These are phyloP conservation scores for Candida sp. DNA, from an alignment of 1,139 yeast species.

Conservation along the genomic window DNA sequence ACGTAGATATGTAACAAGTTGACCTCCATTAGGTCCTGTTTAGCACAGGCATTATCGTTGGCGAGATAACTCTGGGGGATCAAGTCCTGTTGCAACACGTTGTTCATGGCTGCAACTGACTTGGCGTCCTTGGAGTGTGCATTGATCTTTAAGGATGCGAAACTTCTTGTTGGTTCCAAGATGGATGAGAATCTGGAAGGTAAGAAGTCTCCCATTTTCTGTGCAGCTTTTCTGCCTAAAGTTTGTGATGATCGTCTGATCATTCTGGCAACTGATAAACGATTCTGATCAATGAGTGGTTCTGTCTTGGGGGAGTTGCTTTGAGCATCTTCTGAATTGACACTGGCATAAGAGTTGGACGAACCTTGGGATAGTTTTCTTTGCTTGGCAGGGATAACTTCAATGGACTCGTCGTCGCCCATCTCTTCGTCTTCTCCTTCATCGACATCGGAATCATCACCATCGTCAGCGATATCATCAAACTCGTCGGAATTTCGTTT, in stretches of 20 bases:
- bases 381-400: slow-evolving; percentile 31
- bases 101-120: slow-evolving; percentile 62
- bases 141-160: slow-evolving; percentile 90
- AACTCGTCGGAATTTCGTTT: slow-evolving; percentile 16
- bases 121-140: slow-evolving; percentile 62
- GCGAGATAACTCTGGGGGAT: slow-evolving; percentile 39
- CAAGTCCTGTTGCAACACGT: slow-evolving; percentile 41
- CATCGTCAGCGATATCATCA: slow-evolving; percentile 23
- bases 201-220: slow-evolving; percentile 84
- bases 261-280: slow-evolving; percentile 75
- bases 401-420: slow-evolving; percentile 31
- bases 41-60: slow-evolving; percentile 16
- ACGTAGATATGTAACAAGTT: slow-evolving; percentile 71
- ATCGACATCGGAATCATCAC: slow-evolving; percentile 37
- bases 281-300: slow-evolving; percentile 71
- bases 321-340: slow-evolving; percentile 35
- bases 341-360: slow-evolving; percentile 40
- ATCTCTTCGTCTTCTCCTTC: slow-evolving; percentile 26
- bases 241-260: slow-evolving; percentile 62
- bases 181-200: slow-evolving; percentile 88
- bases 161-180: slow-evolving; percentile 91
- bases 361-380: slow-evolving; percentile 47
- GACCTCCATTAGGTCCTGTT: slow-evolving; percentile 42
- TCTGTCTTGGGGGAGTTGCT: slow-evolving; percentile 38
- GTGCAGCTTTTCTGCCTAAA: slow-evolving; percentile 79